Percentiles rank a stretch among this genome's conserved stretches.
These are phyloP conservation scores for Suhomyces choctaworum DNA, from an alignment of 1,139 yeast species.

Conservation along the genomic window DNA sequence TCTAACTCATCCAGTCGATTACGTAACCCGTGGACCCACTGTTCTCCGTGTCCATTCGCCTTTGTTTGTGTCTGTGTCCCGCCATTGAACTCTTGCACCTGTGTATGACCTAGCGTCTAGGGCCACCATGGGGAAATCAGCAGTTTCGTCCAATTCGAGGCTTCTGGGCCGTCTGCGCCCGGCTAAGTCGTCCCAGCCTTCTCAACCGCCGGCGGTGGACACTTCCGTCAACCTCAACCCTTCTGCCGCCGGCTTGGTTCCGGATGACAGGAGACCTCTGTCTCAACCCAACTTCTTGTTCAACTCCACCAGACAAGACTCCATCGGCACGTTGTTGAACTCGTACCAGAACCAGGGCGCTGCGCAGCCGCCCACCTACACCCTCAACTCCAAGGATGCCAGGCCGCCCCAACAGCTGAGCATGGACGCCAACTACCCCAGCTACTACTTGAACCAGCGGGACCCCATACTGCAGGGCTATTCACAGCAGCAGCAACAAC, in stretches of 20 bases:
- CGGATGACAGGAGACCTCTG: conserved; percentile 7
- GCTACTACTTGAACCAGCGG: conserved; percentile 19
- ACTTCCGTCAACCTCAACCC: conserved; percentile 2
- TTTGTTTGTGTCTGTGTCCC: too few species aligned
- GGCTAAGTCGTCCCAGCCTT: conserved; percentile 5
- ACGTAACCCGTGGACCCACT: conserved; percentile 6
- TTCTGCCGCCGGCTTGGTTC: conserved; percentile 2
- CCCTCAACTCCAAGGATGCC: conserved; percentile 10
- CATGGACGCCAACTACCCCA: conserved; percentile 17
- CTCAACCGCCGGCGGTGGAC: not conserved
- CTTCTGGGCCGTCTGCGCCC: conserved; percentile 12
- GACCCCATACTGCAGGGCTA: conserved; percentile 10
- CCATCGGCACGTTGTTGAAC: conserved; percentile 18
- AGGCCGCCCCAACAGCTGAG: conserved; percentile 7
- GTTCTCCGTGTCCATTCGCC: too few species aligned
- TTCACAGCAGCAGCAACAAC: conserved; percentile 3
- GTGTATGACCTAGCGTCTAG: conserved; percentile 1
- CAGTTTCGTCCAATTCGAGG: conserved; percentile 15
- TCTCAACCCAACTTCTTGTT: conserved; percentile 15
- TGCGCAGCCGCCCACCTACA: conserved; percentile 11
- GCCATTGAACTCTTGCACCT: too few species aligned
- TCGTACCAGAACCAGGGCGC: conserved; percentile 13
- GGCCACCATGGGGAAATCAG: conserved; percentile 15
- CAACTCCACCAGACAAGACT: conserved; percentile 21
- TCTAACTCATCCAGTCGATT: conserved; percentile 1